Conservation (phyloP, 2,329 filamentous ascomycete species). For the Saccharata proteae region DNA sequence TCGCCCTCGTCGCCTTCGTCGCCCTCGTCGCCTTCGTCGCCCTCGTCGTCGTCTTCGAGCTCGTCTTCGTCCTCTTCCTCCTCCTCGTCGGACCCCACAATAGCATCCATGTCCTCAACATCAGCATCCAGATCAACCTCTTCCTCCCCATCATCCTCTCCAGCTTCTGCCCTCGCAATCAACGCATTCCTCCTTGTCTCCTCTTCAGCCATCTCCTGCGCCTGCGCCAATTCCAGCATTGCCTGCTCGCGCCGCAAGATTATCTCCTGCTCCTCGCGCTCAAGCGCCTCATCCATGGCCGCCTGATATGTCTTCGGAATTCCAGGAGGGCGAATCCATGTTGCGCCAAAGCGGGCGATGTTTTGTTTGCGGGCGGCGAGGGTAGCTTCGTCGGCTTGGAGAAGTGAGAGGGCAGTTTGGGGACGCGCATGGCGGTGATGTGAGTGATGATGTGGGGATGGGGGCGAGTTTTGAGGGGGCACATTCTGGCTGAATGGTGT, state of each 20-base stretch:
- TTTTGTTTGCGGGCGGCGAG: conserved; percentile 67
- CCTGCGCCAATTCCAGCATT: conserved; percentile 57
- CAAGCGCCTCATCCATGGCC: conserved; percentile 75
- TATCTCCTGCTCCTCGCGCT: conserved; percentile 75
- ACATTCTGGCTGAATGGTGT: no score
- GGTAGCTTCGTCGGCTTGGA: conserved; percentile 69
- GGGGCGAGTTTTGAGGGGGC: no score
- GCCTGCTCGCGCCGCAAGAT: conserved; percentile 58
- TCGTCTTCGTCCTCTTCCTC: conserved; percentile 21
- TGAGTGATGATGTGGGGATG: no score
- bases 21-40: conserved; percentile 19
- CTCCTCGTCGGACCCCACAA: no score
- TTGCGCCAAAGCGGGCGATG: conserved; percentile 74
- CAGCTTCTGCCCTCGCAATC: conserved; percentile 23
- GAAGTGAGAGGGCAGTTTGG: no score
- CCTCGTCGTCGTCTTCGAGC: conserved; percentile 20
- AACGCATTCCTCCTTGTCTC: conserved; percentile 15
- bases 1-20: conserved; percentile 25
- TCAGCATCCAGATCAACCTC: conserved; percentile 31
- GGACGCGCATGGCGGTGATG: no score
- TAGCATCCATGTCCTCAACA: conserved; percentile 23
- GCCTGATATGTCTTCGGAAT: conserved; percentile 82
- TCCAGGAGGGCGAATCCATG: conserved; percentile 84
- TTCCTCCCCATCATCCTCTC: conserved; percentile 29
- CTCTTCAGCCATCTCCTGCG: conserved; percentile 46